These are phyloP conservation scores for Lyophyllum semitale DNA, from an alignment of 768 basidiomycete species.

Conservation along the genomic window DNA sequence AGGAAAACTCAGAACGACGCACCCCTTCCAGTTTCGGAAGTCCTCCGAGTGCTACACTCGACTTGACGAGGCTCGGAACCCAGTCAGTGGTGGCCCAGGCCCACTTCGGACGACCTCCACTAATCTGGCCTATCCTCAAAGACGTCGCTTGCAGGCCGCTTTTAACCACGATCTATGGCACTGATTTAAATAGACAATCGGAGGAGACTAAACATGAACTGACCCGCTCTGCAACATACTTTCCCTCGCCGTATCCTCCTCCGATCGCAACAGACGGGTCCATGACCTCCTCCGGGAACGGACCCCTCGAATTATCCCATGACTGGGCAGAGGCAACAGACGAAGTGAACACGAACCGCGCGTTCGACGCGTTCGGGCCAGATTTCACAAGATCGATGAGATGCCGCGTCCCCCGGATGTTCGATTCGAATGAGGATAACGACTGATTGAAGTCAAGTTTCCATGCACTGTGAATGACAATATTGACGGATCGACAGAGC, in stretches of 20 bases:
- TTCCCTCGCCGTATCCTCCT: conserved; percentile 45
- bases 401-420: conserved; percentile 46
- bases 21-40: conserved; percentile 29
- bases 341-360: conserved; percentile 40
- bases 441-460: conserved; percentile 44
- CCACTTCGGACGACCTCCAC: conserved; percentile 29
- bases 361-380: conserved; percentile 21
- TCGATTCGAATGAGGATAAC: conserved; percentile 49
- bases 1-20: conserved; percentile 5
- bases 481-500: conserved; percentile 32
- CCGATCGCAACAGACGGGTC: conserved; percentile 34
- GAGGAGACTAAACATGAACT: conserved; percentile 17
- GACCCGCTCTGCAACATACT: conserved; percentile 42
- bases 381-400: conserved; percentile 41
- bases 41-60: conserved; percentile 25
- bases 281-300: conserved; percentile 34
- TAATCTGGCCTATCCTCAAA: conserved; percentile 35
- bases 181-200: neutral
- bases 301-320: conserved; percentile 28
- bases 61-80: conserved; percentile 36
- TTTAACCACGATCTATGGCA: conserved; percentile 23
- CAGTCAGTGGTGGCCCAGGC: conserved; percentile 39
- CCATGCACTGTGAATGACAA: conserved; percentile 46
- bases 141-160: conserved; percentile 30
- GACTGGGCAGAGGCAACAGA: conserved; percentile 34